A percentile compares a stretch with the other conserved stretches of the same genome.
phyloP scores from a whole-genome alignment of 2,329 filamentous ascomycete genomes.

The Xylaria polymorpha region DNA sequence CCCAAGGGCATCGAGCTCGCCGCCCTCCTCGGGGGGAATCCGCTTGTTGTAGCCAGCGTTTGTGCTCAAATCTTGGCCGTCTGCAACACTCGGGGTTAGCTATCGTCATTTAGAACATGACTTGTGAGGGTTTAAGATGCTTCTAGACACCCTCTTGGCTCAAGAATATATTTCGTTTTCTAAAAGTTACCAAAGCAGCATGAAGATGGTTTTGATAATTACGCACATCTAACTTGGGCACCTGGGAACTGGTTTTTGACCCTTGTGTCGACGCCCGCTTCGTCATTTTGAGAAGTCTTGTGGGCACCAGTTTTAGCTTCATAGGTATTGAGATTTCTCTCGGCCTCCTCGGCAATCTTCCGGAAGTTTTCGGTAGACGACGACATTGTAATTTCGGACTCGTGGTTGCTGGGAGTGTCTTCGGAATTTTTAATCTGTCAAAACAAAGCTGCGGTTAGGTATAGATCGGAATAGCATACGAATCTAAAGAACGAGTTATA shows the following conservation, averaged over 20 bases:
- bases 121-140: no score
- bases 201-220: no score
- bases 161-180: no score
- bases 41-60: conserved; percentile 59
- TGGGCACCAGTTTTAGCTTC: conserved; percentile 60
- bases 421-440: background rate
- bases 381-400: conserved; percentile 45
- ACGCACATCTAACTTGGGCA: conserved; percentile 51
- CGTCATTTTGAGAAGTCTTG: conserved; percentile 54
- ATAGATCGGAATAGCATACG: background rate
- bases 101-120: no score
- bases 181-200: no score
- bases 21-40: conserved; percentile 60
- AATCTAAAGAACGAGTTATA: background rate
- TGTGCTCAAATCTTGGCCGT: conserved; percentile 58
- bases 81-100: no score
- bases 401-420: background rate
- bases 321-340: conserved; percentile 61
- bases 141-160: no score
- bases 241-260: conserved; percentile 59
- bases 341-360: conserved; percentile 58
- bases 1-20: conserved; percentile 57
- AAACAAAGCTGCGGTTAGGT: background rate
- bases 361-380: conserved; percentile 53
- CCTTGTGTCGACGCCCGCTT: conserved; percentile 57